These are phyloP conservation scores for Aspergillus viridinutans DNA, from an alignment of 2,329 filamentous ascomycete species.

Conservation along the genomic window DNA sequence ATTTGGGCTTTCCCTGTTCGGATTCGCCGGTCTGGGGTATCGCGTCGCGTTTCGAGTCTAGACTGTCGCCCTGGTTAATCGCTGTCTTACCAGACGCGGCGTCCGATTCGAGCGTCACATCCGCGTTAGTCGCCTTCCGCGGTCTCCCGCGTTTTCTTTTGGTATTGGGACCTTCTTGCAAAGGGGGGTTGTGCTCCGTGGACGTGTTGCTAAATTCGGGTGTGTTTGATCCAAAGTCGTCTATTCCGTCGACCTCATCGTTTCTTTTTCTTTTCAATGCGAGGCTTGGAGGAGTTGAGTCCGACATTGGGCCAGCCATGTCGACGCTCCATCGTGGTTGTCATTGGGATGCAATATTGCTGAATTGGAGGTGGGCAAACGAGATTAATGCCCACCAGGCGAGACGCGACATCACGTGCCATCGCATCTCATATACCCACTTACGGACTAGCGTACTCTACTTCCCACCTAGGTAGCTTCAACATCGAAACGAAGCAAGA, in stretches of 20 bases:
- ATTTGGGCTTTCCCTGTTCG: constrained; percentile 1
- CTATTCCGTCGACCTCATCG: constrained; percentile 4
- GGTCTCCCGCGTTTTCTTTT: constrained; percentile 6
- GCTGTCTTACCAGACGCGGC: too few relatives aligned
- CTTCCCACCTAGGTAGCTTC: not conserved
- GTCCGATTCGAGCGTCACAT: not conserved
- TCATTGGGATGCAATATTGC: not conserved
- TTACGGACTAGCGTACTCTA: not conserved
- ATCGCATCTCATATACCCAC: not conserved
- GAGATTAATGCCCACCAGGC: not conserved
- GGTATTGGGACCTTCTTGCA: not conserved
- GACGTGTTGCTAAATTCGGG: constrained; percentile 15
- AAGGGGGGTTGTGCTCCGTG: not conserved
- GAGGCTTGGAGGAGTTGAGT: not conserved
- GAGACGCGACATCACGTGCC: not conserved
- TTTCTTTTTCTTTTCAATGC: constrained; percentile 18
- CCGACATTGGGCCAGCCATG: constrained; percentile 17
- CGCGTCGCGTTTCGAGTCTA: too few relatives aligned
- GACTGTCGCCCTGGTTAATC: not conserved
- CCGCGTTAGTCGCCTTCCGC: not conserved
- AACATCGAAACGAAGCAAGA: not conserved
- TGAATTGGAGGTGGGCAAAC: not conserved
- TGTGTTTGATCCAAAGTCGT: not conserved
- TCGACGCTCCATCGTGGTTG: constrained; percentile 20
- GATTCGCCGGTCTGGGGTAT: not conserved